Conservation (phyloP, 1,284 basidiomycete species). For the Ceratobasidium sp. region DNA sequence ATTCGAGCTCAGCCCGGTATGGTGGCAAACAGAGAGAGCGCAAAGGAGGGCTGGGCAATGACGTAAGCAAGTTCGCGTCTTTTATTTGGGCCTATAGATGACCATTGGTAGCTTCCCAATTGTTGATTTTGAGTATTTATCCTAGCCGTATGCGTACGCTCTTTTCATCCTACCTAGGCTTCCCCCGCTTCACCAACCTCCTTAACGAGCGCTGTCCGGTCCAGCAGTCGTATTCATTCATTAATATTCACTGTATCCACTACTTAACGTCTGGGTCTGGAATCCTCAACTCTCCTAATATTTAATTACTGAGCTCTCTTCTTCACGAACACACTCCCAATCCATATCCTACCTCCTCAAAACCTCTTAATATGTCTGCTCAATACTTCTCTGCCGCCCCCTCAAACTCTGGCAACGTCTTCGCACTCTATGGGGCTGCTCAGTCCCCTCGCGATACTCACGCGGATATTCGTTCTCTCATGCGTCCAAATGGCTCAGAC, state of each 20-base stretch:
- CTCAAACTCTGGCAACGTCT: conserved; percentile 37
- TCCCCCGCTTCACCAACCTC: conserved; percentile 2
- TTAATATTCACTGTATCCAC: conserved; percentile 28
- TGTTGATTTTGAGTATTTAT: conserved; percentile 39
- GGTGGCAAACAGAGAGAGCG: background rate
- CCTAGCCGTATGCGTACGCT: background rate
- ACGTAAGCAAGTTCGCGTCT: conserved; percentile 23
- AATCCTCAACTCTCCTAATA: conserved; percentile 25
- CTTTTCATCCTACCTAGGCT: background rate
- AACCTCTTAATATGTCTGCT: conserved; percentile 23
- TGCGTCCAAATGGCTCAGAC: conserved; percentile 33
- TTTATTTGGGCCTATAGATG: conserved; percentile 26
- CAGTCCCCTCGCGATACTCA: conserved; percentile 44
- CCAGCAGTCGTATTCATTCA: conserved; percentile 12
- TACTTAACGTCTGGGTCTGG: conserved; percentile 41
- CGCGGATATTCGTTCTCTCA: conserved; percentile 41
- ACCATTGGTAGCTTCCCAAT: conserved; percentile 4
- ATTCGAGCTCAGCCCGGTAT: background rate
- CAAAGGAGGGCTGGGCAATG: conserved; percentile 29
- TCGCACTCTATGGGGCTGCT: conserved; percentile 41
- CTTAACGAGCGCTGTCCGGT: conserved; percentile 33
- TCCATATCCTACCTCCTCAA: background rate
- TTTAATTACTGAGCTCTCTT: background rate
- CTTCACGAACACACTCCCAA: conserved; percentile 1
- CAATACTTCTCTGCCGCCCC: conserved; percentile 19